These are phyloP conservation scores for Gastroboletus turbinatus DNA, from an alignment of 1,284 basidiomycete species.

Conservation along the genomic window DNA sequence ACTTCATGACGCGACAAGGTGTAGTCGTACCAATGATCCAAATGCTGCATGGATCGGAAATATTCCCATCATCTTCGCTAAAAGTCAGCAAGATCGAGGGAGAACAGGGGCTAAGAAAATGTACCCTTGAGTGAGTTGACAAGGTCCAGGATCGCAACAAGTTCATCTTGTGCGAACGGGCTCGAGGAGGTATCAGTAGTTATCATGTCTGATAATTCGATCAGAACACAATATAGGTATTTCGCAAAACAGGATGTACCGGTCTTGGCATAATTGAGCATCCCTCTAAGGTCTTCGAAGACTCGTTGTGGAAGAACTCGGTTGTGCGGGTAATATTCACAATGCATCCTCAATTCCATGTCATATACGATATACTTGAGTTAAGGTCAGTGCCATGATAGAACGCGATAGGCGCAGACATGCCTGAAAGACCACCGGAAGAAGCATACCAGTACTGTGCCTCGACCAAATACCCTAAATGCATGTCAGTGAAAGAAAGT, in stretches of 20 bases:
- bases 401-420: neutral
- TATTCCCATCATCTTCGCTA: neutral
- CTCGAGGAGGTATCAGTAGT: conserved; percentile 21
- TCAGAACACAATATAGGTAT: neutral
- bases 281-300: conserved; percentile 16
- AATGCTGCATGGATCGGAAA: neutral
- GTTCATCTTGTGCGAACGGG: conserved; percentile 18
- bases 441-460: conserved; percentile 16
- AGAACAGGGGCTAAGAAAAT: neutral
- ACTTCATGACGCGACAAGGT: neutral
- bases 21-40: conserved; percentile 17
- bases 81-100: neutral
- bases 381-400: neutral
- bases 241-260: neutral
- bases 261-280: conserved; percentile 18
- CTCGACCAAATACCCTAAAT: conserved; percentile 17
- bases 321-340: conserved; percentile 20
- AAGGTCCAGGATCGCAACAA: conserved; percentile 10
- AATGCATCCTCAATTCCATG: conserved; percentile 13
- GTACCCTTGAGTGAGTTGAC: conserved; percentile 22
- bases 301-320: neutral
- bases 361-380: neutral
- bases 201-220: neutral
- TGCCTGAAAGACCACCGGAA: neutral
- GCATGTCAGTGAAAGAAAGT: neutral